These are phyloP conservation scores for Exophiala dermatitidis DNA, from an alignment of 2,329 filamentous ascomycete species.

Conservation along the genomic window DNA sequence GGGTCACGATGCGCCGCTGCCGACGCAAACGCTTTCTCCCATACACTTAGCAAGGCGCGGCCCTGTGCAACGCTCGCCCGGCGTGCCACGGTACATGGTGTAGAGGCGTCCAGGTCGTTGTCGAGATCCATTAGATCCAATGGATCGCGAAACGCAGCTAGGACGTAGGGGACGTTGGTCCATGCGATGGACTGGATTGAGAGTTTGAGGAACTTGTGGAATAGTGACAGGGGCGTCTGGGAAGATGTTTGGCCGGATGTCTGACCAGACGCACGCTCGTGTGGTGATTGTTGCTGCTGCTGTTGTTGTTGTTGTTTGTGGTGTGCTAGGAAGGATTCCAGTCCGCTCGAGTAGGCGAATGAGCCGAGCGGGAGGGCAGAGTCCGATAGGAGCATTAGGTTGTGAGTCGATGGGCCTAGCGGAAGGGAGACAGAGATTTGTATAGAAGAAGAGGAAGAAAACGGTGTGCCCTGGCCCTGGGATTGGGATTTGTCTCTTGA, in stretches of 20 bases:
- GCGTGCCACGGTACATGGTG: slow-evolving; percentile 55
- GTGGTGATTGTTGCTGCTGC: too few species aligned
- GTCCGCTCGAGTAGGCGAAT: slow-evolving; percentile 58
- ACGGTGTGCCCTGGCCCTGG: neutral
- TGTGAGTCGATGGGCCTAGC: slow-evolving; percentile 21
- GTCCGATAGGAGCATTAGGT: slow-evolving; percentile 54
- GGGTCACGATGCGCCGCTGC: slow-evolving; percentile 4
- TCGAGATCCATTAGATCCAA: slow-evolving; percentile 47
- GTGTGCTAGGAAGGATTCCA: slow-evolving; percentile 59
- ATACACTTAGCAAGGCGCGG: slow-evolving; percentile 51
- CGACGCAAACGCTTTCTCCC: slow-evolving; percentile 41
- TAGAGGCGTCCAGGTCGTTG: slow-evolving; percentile 58
- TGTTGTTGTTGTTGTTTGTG: slow-evolving; percentile 30
- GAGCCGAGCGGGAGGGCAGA: slow-evolving; percentile 58
- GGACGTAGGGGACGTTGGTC: slow-evolving; percentile 54
- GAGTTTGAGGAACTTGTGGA: slow-evolving; percentile 50
- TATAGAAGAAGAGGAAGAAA: neutral
- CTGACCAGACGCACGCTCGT: too few species aligned
- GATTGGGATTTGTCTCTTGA: slow-evolving; percentile 2
- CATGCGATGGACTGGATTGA: slow-evolving; percentile 52
- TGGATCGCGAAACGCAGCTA: slow-evolving; percentile 48
- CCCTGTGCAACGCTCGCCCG: slow-evolving; percentile 56
- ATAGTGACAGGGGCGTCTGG: slow-evolving; percentile 36
- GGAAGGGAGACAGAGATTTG: slow-evolving; percentile 16
- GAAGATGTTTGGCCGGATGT: slow-evolving; percentile 15